phyloP scores from a whole-genome alignment of 192 early-diverging fungal genomes.

The Linderina pennispora region DNA sequence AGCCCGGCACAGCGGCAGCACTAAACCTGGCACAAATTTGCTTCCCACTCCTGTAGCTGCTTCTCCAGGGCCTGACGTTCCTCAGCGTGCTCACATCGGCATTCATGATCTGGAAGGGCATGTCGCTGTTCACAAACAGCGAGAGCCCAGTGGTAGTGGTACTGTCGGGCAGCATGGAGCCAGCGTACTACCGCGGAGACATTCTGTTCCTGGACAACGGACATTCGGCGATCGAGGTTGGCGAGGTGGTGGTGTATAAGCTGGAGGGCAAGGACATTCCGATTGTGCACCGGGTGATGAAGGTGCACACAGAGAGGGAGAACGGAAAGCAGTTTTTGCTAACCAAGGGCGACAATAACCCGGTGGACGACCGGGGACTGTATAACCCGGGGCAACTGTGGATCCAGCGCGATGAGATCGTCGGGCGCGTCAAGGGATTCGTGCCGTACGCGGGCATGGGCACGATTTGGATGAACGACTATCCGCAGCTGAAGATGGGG shows the following conservation, averaged over 20 bases:
- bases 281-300: slow-evolving; percentile 94
- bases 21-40: too few species aligned
- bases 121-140: slow-evolving; percentile 77
- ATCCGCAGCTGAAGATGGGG: slow-evolving; percentile 83
- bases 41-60: too few species aligned
- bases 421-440: slow-evolving; percentile 85
- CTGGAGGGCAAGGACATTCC: slow-evolving; percentile 82
- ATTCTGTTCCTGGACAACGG: slow-evolving; percentile 78
- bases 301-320: slow-evolving; percentile 74
- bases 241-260: slow-evolving; percentile 96
- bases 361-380: slow-evolving; percentile 82
- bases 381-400: slow-evolving; percentile 84
- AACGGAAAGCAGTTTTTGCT: slow-evolving; percentile 80
- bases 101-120: slow-evolving; percentile 95
- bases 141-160: slow-evolving; percentile 98
- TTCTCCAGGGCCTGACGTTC: slow-evolving; percentile 80
- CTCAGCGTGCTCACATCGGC: slow-evolving; percentile 86
- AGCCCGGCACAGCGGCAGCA: too few species aligned
- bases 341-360: slow-evolving; percentile 98
- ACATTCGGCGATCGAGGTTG: slow-evolving; percentile 67
- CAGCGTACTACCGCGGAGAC: slow-evolving; percentile 92
- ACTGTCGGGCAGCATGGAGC: slow-evolving; percentile 95
- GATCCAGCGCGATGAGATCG: slow-evolving; percentile 84
- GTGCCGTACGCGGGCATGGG: slow-evolving; percentile 93
- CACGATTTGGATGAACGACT: slow-evolving; percentile 95